Conservation (phyloP, 2,329 filamentous ascomycete species). For the Aaosphaeria arxii region DNA sequence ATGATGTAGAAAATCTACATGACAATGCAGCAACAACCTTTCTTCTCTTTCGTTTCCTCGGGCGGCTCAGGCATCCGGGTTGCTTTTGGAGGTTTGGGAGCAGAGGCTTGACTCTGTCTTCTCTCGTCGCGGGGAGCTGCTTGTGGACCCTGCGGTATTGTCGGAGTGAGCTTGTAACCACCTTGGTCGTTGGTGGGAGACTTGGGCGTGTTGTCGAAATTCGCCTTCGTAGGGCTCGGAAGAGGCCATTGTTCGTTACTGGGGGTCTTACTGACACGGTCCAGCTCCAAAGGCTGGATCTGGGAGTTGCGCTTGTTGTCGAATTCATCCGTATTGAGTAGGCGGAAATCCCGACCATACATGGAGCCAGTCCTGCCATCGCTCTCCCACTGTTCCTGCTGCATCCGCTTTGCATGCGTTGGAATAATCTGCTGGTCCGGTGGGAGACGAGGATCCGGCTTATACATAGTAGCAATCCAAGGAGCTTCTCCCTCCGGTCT, state of each 20-base stretch:
- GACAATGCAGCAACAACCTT: slow-evolving; percentile 70
- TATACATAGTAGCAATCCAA: slow-evolving; percentile 93
- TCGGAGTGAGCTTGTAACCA: slow-evolving; percentile 48
- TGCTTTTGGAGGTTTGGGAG: slow-evolving; percentile 37
- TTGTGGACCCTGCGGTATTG: slow-evolving; percentile 34
- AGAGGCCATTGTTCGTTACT: slow-evolving; percentile 34
- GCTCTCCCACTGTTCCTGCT: slow-evolving; percentile 93
- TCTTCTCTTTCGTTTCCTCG: slow-evolving; percentile 56
- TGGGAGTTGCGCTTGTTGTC: slow-evolving; percentile 30
- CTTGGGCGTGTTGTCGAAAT: slow-evolving; percentile 20
- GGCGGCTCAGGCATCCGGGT: slow-evolving; percentile 54
- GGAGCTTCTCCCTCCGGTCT: slow-evolving; percentile 91
- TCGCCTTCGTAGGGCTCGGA: slow-evolving; percentile 26
- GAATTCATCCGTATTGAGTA: slow-evolving; percentile 65
- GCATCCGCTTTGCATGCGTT: slow-evolving; percentile 84
- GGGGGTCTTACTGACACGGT: slow-evolving; percentile 16
- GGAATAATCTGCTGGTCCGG: slow-evolving; percentile 95
- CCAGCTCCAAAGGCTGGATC: slow-evolving; percentile 24
- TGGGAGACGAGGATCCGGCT: slow-evolving; percentile 88
- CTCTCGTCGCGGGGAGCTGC: slow-evolving; percentile 21
- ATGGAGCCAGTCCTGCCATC: slow-evolving; percentile 82
- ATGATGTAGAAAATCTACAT: slow-evolving; percentile 54
- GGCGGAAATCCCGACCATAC: slow-evolving; percentile 85
- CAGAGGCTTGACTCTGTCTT: slow-evolving; percentile 17
- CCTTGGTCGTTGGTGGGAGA: slow-evolving; percentile 40